Evolutionary conservation across 2,329 filamentous ascomycete species (phyloP).

Genomic region (Fusarium metavorans): DNA sequence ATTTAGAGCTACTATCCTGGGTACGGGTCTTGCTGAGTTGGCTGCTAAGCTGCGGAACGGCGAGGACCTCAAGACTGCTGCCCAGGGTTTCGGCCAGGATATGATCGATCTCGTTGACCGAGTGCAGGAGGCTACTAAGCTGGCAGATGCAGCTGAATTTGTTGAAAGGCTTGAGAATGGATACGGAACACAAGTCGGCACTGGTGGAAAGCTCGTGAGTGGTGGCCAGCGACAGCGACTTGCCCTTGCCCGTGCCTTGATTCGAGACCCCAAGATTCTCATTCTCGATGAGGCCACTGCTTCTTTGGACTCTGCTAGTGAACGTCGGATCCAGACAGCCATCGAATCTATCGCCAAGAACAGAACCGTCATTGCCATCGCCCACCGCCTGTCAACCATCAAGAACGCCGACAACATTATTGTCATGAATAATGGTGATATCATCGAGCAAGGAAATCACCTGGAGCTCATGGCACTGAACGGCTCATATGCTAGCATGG

Average conservation of each 20-base stretch:
- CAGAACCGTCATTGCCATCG: slow-evolving; percentile 75
- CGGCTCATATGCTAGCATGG: slow-evolving; percentile 65
- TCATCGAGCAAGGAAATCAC: slow-evolving; percentile 74
- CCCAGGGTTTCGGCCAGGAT: slow-evolving; percentile 56
- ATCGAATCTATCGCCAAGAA: slow-evolving; percentile 60
- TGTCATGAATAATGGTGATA: slow-evolving; percentile 70
- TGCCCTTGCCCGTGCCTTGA: slow-evolving; percentile 68
- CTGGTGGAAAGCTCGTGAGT: slow-evolving; percentile 65
- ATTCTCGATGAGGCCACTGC: slow-evolving; percentile 73
- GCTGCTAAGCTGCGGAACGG: slow-evolving; percentile 65
- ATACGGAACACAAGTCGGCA: slow-evolving; percentile 65
- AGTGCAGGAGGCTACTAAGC: slow-evolving; percentile 62
- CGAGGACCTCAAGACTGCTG: slow-evolving; percentile 58
- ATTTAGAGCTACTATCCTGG: slow-evolving; percentile 61
- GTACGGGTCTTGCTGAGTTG: slow-evolving; percentile 62
- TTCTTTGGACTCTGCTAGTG: slow-evolving; percentile 69
- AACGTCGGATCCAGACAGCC: slow-evolving; percentile 64
- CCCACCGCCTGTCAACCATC: slow-evolving; percentile 72
- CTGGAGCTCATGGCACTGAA: slow-evolving; percentile 66
- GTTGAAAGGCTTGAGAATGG: slow-evolving; percentile 66
- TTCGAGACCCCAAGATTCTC: slow-evolving; percentile 68
- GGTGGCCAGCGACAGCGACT: slow-evolving; percentile 72
- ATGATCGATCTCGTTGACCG: slow-evolving; percentile 64
- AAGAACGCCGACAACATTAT: slow-evolving; percentile 75
- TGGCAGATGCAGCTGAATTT: slow-evolving; percentile 71